Evolutionary conservation across 345 rosid genomes (phyloP), one percentile per base, ranked within the genome.

Genomic region (Citrus maxima): DNA sequence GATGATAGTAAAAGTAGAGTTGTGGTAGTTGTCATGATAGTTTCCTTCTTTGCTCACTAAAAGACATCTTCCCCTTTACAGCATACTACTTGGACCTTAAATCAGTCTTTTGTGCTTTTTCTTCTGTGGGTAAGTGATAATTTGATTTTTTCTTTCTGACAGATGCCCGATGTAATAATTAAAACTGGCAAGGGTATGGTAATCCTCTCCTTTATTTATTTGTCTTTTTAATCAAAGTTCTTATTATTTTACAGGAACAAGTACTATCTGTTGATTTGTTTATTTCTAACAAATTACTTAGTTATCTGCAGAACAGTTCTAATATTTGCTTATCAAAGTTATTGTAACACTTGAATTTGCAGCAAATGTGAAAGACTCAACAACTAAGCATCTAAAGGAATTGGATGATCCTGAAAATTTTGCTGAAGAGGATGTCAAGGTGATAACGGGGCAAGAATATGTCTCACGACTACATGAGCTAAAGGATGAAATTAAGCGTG

Each of bases 371-470:
- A 79, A 86, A 78, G 86, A 91, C 83, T 79, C 88, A 35, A 55
- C 89, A 60, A 83, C 63, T 79, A 68, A 76, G 38, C 88, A 80
- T 80, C 75, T 80, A 38, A 93, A 89, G 80, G 94, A 92, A 74
- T 24, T 85, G 70, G 91, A 87, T 82, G 92, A 89, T 80, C 81
- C 84, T 56, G 84, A 84, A 82, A 88, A 83, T 82, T 80, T 79
- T 82, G 78, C 83, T 21, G 91, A 90, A 74, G 92, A 85, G 72
- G 85, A 84, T 77, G 82, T 80, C 37, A 88, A 85, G 60, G 81
- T 80, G 70, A 91, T 93, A 67, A 88, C 86, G 24, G 82, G 86
- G 70, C 95, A 91, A 80, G 98, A 95, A 73, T 95, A 93, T 82
- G 82, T 92, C 77, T 88, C 91, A 68, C 88, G 88, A 73, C 73